A percentile compares a stretch with the other conserved stretches of the same genome.
Conservation (phyloP, 2,329 filamentous ascomycete genomes). For the Lojkania enalia region DNA sequence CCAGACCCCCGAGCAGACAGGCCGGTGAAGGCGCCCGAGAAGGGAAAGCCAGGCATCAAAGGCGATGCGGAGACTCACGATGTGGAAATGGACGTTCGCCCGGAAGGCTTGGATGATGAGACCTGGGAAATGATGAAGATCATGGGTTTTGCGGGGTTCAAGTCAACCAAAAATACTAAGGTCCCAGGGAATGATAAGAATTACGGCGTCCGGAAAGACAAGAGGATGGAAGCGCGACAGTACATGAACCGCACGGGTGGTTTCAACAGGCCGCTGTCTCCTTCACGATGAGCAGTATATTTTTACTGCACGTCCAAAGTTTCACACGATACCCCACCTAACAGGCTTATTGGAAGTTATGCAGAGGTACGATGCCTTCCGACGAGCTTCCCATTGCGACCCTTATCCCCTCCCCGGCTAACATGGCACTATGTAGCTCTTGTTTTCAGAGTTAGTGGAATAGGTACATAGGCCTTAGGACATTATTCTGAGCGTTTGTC, state of each 20-base stretch:
- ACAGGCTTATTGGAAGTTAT: neutral
- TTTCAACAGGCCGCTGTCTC: slow-evolving; percentile 76
- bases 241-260: slow-evolving; percentile 90
- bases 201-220: slow-evolving; percentile 83
- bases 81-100: slow-evolving; percentile 35
- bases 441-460: too few species aligned
- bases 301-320: neutral
- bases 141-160: slow-evolving; percentile 90
- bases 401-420: neutral
- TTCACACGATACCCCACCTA: neutral
- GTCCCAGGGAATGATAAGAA: slow-evolving; percentile 80
- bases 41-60: slow-evolving; percentile 16
- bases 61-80: slow-evolving; percentile 26
- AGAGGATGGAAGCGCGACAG: slow-evolving; percentile 92
- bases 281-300: slow-evolving; percentile 16
- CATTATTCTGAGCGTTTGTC: too few species aligned
- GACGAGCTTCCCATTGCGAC: neutral
- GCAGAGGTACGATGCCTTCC: neutral
- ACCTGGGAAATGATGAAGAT: slow-evolving; percentile 77
- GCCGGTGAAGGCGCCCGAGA: slow-evolving; percentile 15
- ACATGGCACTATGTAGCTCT: neutral
- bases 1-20: slow-evolving; percentile 13
- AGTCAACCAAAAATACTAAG: slow-evolving; percentile 84
- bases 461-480: too few species aligned
- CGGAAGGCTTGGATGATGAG: slow-evolving; percentile 59